phyloP scores from a whole-genome alignment of 192 early-diverging fungal genomes.

The Umbelopsis sp. region DNA sequence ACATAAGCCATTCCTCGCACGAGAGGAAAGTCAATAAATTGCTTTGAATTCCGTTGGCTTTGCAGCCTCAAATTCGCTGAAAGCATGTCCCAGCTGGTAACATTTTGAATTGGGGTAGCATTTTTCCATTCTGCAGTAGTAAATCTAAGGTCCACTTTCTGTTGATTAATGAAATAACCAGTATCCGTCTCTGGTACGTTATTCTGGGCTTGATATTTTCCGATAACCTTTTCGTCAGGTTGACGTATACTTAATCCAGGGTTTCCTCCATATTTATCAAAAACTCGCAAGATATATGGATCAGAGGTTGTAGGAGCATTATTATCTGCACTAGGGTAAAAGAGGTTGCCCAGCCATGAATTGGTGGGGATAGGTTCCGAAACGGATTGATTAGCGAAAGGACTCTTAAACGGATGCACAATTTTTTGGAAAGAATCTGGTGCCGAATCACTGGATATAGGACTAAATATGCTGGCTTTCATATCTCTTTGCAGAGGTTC shows the following conservation, averaged over 20 bases:
- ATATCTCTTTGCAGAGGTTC: not conserved
- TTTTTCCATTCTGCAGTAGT: constrained; percentile 32
- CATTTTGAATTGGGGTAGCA: not conserved
- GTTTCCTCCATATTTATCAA: constrained; percentile 35
- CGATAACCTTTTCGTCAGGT: constrained; percentile 21
- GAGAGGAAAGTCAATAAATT: constrained; percentile 32
- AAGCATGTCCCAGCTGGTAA: constrained; percentile 36
- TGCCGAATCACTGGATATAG: constrained; percentile 21
- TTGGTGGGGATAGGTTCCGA: constrained; percentile 34
- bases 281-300: constrained; percentile 37
- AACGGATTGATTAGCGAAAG: constrained; percentile 21
- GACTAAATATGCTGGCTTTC: not conserved
- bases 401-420: constrained; percentile 26
- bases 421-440: constrained; percentile 24
- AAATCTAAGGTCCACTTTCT: constrained; percentile 34
- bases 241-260: constrained; percentile 36
- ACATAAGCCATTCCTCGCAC: constrained; percentile 38
- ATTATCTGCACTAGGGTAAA: constrained; percentile 34
- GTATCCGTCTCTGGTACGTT: constrained; percentile 29
- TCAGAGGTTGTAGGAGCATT: constrained; percentile 39
- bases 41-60: not conserved
- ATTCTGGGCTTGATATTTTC: constrained; percentile 33
- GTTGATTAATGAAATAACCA: constrained; percentile 35
- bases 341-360: constrained; percentile 41
- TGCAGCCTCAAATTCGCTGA: constrained; percentile 24